phyloP scores from a whole-genome alignment of 1,139 yeast species.

The Hanseniaspora sp. region DNA sequence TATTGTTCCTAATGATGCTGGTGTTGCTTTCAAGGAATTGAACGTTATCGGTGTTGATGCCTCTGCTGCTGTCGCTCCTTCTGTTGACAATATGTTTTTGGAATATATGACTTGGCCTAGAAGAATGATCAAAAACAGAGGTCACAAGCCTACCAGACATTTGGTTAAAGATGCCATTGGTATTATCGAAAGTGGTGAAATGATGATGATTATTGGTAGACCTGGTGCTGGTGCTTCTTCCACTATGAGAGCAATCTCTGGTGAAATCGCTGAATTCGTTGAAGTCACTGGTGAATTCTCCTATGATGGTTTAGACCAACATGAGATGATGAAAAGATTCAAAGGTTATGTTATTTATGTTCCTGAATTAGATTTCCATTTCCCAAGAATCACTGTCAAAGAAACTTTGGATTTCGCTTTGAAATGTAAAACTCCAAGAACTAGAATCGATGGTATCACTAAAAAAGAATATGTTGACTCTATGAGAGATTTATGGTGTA shows the following conservation, averaged over 20 bases:
- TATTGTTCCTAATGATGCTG: conserved; percentile 39
- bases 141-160: conserved; percentile 35
- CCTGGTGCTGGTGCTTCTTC: conserved; percentile 63
- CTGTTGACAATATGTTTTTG: conserved; percentile 37
- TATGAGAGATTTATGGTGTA: conserved; percentile 41
- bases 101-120: conserved; percentile 29
- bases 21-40: conserved; percentile 38
- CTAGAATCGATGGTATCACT: conserved; percentile 40
- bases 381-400: conserved; percentile 53
- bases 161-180: conserved; percentile 40
- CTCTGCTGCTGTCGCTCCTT: conserved; percentile 42
- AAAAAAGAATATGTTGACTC: conserved; percentile 40
- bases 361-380: conserved; percentile 53
- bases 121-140: conserved; percentile 26
- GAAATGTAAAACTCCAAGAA: conserved; percentile 49
- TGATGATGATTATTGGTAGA: conserved; percentile 51
- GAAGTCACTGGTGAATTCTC: conserved; percentile 37
- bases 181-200: conserved; percentile 48
- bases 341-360: conserved; percentile 47
- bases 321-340: conserved; percentile 40
- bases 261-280: conserved; percentile 37
- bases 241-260: conserved; percentile 44
- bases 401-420: conserved; percentile 53
- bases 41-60: conserved; percentile 45
- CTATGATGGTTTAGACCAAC: conserved; percentile 43